A percentile compares a stretch with the other conserved stretches of the same genome.
Conservation (phyloP, 2,329 filamentous ascomycete genomes). For the Hypoxylon sp. region DNA sequence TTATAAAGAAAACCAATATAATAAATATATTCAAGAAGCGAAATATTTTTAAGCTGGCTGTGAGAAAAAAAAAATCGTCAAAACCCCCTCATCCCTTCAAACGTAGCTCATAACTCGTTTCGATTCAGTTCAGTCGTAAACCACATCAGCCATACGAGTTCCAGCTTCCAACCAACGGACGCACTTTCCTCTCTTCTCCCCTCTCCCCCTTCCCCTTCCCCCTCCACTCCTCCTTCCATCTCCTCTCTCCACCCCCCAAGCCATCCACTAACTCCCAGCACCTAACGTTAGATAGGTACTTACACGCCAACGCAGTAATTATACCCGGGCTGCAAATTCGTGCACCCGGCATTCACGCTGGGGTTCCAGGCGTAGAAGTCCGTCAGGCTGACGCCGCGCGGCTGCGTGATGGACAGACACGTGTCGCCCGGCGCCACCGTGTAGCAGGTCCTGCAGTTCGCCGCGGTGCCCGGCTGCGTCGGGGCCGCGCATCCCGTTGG, state of each 20-base stretch:
- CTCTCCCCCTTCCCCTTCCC: too few relatives aligned
- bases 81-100: not conserved
- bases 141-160: not conserved
- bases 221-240: not conserved
- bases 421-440: conserved; percentile 44
- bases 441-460: conserved; percentile 49
- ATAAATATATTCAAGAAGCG: not conserved
- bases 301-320: conserved; percentile 50
- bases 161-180: not conserved
- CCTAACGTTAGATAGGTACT: not conserved
- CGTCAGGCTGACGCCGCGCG: conserved; percentile 31
- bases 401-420: conserved; percentile 35
- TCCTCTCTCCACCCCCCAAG: not conserved
- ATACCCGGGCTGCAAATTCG: conserved; percentile 47
- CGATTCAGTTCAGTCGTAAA: not conserved
- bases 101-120: not conserved
- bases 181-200: not conserved
- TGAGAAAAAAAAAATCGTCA: not conserved
- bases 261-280: not conserved
- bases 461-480: conserved; percentile 28
- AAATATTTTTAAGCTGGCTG: not conserved
- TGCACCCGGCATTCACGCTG: conserved; percentile 42
- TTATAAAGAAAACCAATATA: conserved; percentile 3
- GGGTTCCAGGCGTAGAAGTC: conserved; percentile 49
- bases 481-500: conserved; percentile 45